Evolutionary conservation across 1,284 basidiomycete genomes (phyloP).

Genomic region (Ustilago loliicola): DNA sequence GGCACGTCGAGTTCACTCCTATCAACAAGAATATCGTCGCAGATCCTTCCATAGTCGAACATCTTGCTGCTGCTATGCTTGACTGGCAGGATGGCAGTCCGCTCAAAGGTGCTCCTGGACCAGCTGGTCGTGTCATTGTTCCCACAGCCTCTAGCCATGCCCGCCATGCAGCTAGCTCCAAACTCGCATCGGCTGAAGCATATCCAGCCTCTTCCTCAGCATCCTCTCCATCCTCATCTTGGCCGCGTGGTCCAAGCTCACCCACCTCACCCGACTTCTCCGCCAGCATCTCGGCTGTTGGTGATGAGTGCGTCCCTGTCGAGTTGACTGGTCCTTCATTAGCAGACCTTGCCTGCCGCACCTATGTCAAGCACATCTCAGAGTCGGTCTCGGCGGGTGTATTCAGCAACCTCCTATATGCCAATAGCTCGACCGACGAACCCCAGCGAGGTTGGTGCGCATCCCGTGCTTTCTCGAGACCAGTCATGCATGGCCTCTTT

Average conservation of each 20-base stretch:
- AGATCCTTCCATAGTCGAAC: conserved; percentile 32
- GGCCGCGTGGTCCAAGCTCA: conserved; percentile 23
- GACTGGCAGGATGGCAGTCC: conserved; percentile 52
- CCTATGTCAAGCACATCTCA: conserved; percentile 65
- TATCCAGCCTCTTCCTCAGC: conserved; percentile 21
- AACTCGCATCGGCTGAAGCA: conserved; percentile 14
- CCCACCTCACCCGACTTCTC: conserved; percentile 16
- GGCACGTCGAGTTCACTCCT: conserved; percentile 68
- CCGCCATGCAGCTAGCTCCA: conserved; percentile 15
- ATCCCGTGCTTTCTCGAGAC: conserved; percentile 70
- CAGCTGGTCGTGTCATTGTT: conserved; percentile 27
- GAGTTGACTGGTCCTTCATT: conserved; percentile 51
- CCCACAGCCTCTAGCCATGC: conserved; percentile 19
- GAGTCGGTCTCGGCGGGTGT: conserved; percentile 64
- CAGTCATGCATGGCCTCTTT: conserved; percentile 72
- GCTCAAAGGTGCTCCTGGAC: conserved; percentile 33
- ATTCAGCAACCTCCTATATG: conserved; percentile 61
- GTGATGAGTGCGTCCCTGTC: conserved; percentile 64
- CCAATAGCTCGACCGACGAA: conserved; percentile 51
- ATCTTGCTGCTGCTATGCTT: conserved; percentile 51
- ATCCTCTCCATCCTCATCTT: conserved; percentile 32
- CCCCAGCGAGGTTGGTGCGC: conserved; percentile 71
- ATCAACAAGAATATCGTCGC: conserved; percentile 59
- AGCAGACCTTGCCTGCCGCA: conserved; percentile 39
- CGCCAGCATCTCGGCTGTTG: conserved; percentile 50